Evolutionary conservation across 768 basidiomycete genomes (phyloP), one percentile per base, ranked within the genome.

Genomic region (Zangia roseola): DNA sequence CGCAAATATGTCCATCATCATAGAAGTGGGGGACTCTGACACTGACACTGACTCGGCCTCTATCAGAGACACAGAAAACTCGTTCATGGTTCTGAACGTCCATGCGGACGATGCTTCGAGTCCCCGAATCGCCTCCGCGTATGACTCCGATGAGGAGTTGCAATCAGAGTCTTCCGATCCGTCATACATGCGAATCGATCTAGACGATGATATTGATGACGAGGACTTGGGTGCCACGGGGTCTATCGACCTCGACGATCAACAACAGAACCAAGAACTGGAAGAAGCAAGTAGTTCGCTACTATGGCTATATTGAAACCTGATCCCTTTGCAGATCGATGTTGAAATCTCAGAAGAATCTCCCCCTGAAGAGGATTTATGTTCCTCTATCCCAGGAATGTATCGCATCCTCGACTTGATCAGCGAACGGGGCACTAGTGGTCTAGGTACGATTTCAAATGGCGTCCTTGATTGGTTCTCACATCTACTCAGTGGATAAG

Each of bases 331-430:
- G n/a, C 30, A 64, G 65, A 35, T 42, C 1, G 65, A 68, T 8
- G 23, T 31, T 8, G 60, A 58, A 40, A 26, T 9, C 3, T 19
- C 33, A 10, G 65, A 54, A 21, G 28, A 36, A 25, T 12, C 40
- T 34, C 49, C 13, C 10, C 21, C 52, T 19, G 52, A 61, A 24
- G 52, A 49, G 14, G 64, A 66, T 36, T 30, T 68, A 6, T 61
- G 62, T 44, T 52, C 52, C 30, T 66, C 64, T 31, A 65, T 82
- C 46, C 58, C 64, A 6, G 76, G 74, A 28, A 69, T 81, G 69
- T 80, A 74, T 61, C 72, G 78, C 16, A 71, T 83, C 30, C 63
- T 82, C 16, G 80, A 82, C 48, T 61, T 83, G 26, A 76, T 82
- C 49, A 72, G 60, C 42, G 82, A 82, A 46, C 67, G 71, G 50